phyloP scores from a whole-genome alignment of 2,329 filamentous ascomycete species.

The Ophiostoma tasmaniense region DNA sequence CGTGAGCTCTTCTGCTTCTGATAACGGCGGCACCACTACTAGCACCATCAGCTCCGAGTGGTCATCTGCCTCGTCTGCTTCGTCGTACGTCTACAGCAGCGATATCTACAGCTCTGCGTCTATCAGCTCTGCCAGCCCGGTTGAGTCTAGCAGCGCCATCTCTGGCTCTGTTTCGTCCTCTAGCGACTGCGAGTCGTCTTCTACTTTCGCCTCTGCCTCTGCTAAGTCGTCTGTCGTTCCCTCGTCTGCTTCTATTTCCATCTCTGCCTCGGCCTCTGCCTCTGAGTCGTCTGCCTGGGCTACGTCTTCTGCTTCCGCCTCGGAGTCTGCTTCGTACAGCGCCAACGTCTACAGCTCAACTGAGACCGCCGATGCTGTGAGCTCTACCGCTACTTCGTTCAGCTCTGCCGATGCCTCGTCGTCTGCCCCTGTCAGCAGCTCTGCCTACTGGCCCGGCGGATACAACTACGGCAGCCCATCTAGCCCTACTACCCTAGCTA shows the following conservation, averaged over 20 bases:
- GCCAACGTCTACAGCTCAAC: background rate
- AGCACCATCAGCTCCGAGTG: slow-evolving; percentile 3
- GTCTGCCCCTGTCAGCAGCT: slow-evolving; percentile 1
- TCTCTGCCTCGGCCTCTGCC: background rate
- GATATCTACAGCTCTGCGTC: background rate
- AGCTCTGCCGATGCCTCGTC: background rate
- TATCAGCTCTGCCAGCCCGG: slow-evolving; percentile 4
- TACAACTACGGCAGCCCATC: slow-evolving; percentile 15
- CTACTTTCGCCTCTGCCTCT: background rate
- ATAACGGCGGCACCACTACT: background rate
- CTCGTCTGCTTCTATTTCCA: background rate
- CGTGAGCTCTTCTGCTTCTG: background rate
- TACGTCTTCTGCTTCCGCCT: background rate
- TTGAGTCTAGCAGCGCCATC: background rate
- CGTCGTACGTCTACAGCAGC: background rate
- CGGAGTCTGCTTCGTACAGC: background rate
- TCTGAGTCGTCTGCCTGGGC: background rate
- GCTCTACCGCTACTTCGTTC: background rate
- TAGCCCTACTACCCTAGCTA: background rate
- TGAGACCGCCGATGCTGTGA: background rate
- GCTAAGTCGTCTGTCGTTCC: background rate
- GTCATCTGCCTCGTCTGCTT: background rate
- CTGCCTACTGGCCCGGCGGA: slow-evolving; percentile 16
- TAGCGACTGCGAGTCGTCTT: background rate
- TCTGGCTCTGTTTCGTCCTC: background rate